phyloP scores from a whole-genome alignment of 495 filamentous ascomycete species.

The Aspergillus hancockii region DNA sequence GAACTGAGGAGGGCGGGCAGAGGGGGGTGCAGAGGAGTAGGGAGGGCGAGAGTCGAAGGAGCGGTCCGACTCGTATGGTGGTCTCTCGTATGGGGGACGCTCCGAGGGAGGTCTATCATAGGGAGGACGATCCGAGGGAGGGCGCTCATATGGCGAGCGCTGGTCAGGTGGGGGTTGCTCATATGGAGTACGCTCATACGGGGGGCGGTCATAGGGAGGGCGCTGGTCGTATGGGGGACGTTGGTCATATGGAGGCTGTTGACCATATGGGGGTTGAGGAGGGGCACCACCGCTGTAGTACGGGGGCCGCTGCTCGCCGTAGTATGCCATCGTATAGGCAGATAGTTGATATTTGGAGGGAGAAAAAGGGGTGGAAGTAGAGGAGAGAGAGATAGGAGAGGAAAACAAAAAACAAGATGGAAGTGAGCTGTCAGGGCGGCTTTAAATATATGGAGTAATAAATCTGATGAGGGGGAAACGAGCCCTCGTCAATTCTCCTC shows the following conservation, averaged over 20 bases:
- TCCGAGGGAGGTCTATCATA: slow-evolving; percentile 20
- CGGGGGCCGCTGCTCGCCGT: slow-evolving; percentile 14
- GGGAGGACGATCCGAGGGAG: slow-evolving; percentile 19
- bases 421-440: neutral
- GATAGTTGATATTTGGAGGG: slow-evolving; percentile 3
- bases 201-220: slow-evolving; percentile 18
- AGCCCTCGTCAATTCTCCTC: neutral
- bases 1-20: slow-evolving; percentile 32
- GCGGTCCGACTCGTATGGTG: slow-evolving; percentile 19
- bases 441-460: slow-evolving; percentile 9
- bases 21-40: slow-evolving; percentile 19
- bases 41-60: slow-evolving; percentile 23
- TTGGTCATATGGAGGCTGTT: slow-evolving; percentile 20
- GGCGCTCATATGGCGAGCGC: slow-evolving; percentile 15
- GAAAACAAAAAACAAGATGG: neutral
- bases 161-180: slow-evolving; percentile 10
- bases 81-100: slow-evolving; percentile 21
- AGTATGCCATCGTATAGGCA: slow-evolving; percentile 17
- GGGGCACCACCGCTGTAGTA: slow-evolving; percentile 26
- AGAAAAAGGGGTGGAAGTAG: slow-evolving; percentile 1
- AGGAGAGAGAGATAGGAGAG: slow-evolving; percentile 11
- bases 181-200: slow-evolving; percentile 22
- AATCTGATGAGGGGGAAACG: slow-evolving; percentile 1
- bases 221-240: slow-evolving; percentile 23
- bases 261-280: slow-evolving; percentile 20